Evolutionary conservation across 768 basidiomycete genomes (phyloP).

Genomic region (Pholiota molesta): DNA sequence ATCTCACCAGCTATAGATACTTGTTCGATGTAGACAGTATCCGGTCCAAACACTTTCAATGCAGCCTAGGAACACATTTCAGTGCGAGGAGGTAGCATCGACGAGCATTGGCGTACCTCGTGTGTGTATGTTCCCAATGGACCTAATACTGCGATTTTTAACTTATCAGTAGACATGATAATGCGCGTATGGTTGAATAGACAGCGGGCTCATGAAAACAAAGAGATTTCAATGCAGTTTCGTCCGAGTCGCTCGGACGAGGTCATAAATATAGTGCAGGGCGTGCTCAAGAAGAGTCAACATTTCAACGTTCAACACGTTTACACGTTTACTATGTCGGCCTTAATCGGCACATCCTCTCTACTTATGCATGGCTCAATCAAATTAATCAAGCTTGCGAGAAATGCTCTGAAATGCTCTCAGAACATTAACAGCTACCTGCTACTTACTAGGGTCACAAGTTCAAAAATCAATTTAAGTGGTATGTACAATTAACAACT

Average conservation of each 20-base stretch:
- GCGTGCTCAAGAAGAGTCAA: no score
- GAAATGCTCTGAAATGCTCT: no score
- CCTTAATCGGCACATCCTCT: not conserved
- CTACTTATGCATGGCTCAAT: not conserved
- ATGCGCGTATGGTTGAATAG: not conserved
- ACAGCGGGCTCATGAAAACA: not conserved
- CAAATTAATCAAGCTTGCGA: no score
- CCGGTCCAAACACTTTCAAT: conserved; percentile 36
- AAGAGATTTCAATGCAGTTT: not conserved
- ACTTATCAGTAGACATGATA: conserved; percentile 17
- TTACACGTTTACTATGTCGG: not conserved
- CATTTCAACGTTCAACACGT: no score
- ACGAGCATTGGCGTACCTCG: conserved; percentile 33
- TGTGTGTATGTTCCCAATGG: conserved; percentile 76
- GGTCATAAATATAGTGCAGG: not conserved
- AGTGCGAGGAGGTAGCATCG: conserved; percentile 2
- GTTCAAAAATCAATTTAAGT: not conserved
- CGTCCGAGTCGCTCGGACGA: not conserved
- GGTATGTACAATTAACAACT: conserved; percentile 4
- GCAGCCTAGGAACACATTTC: conserved; percentile 37
- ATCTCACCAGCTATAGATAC: conserved; percentile 37
- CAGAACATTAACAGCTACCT: no score
- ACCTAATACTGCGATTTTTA: conserved; percentile 59
- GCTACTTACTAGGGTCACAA: no score
- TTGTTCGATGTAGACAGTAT: conserved; percentile 36